phyloP scores from a whole-genome alignment of 2,329 filamentous ascomycete species.

The Cordyceps sp. region DNA sequence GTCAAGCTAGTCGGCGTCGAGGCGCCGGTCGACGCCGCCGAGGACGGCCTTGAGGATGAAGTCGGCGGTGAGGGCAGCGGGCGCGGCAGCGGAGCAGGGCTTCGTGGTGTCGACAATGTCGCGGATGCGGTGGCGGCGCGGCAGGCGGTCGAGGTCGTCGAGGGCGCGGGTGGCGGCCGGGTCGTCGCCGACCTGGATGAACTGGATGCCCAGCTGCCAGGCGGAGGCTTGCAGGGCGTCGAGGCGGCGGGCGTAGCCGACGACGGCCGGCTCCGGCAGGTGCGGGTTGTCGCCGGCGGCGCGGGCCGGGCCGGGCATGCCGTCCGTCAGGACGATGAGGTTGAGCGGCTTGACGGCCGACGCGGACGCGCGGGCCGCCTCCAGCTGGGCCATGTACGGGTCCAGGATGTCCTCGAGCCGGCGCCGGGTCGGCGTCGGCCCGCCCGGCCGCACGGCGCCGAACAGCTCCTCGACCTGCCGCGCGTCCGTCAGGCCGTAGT shows the following conservation, averaged over 20 bases:
- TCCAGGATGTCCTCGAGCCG: slow-evolving; percentile 55
- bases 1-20: slow-evolving; percentile 12
- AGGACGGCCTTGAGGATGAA: slow-evolving; percentile 70
- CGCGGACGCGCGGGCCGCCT: slow-evolving; percentile 21
- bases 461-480: slow-evolving; percentile 54
- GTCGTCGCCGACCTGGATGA: slow-evolving; percentile 84
- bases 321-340: slow-evolving; percentile 87
- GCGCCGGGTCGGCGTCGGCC: slow-evolving; percentile 58
- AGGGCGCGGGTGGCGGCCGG: slow-evolving; percentile 46
- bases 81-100: slow-evolving; percentile 38
- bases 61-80: slow-evolving; percentile 40
- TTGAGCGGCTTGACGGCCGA: slow-evolving; percentile 61
- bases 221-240: slow-evolving; percentile 52
- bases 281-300: slow-evolving; percentile 41
- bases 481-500: slow-evolving; percentile 45
- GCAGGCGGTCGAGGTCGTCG: slow-evolving; percentile 50
- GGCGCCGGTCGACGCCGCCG: slow-evolving; percentile 47
- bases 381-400: slow-evolving; percentile 42
- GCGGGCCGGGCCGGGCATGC: slow-evolving; percentile 32
- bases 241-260: slow-evolving; percentile 50
- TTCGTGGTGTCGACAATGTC: slow-evolving; percentile 90
- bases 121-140: slow-evolving; percentile 36
- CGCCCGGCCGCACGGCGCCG: slow-evolving; percentile 41
- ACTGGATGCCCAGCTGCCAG: slow-evolving; percentile 83
- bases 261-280: slow-evolving; percentile 48